Conservation (phyloP, 192 early-diverging fungal species). For the Podila epigama region DNA sequence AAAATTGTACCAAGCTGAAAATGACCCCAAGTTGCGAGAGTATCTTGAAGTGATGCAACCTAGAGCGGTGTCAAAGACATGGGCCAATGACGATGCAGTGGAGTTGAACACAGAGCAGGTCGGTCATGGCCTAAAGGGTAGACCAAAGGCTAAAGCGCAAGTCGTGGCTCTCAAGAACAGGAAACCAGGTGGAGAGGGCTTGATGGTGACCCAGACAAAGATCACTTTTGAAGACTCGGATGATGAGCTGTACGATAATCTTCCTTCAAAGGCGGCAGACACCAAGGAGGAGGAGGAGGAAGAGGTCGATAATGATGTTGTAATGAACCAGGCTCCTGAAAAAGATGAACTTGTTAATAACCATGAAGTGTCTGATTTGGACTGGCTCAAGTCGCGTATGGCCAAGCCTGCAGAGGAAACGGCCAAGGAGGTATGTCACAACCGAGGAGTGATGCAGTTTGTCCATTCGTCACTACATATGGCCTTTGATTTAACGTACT, state of each 20-base stretch:
- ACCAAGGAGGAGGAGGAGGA: conserved; percentile 49
- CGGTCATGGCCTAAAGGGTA: conserved; percentile 29
- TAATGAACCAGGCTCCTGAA: conserved; percentile 57
- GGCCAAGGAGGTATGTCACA: conserved; percentile 17
- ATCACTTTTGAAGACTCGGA: conserved; percentile 73
- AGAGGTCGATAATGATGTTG: conserved; percentile 40
- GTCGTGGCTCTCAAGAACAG: conserved; percentile 57
- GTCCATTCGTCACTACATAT: neutral
- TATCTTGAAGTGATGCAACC: conserved; percentile 91
- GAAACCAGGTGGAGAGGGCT: conserved; percentile 68
- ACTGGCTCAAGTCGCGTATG: conserved; percentile 75
- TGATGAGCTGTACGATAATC: conserved; percentile 78
- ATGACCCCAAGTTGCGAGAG: conserved; percentile 88
- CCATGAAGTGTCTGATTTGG: conserved; percentile 64
- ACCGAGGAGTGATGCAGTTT: no score
- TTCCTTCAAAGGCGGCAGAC: conserved; percentile 58
- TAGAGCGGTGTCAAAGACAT: conserved; percentile 77
- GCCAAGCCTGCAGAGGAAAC: conserved; percentile 47
- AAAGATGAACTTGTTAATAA: conserved; percentile 50
- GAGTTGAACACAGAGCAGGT: conserved; percentile 42
- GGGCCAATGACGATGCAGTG: conserved; percentile 91
- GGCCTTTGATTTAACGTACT: no score
- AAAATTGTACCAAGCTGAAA: conserved; percentile 62
- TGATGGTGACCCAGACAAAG: conserved; percentile 66
- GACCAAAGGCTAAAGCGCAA: conserved; percentile 46